These are phyloP conservation scores for Epichloe gansuensis DNA, from an alignment of 2,329 filamentous ascomycete species.

Conservation along the genomic window DNA sequence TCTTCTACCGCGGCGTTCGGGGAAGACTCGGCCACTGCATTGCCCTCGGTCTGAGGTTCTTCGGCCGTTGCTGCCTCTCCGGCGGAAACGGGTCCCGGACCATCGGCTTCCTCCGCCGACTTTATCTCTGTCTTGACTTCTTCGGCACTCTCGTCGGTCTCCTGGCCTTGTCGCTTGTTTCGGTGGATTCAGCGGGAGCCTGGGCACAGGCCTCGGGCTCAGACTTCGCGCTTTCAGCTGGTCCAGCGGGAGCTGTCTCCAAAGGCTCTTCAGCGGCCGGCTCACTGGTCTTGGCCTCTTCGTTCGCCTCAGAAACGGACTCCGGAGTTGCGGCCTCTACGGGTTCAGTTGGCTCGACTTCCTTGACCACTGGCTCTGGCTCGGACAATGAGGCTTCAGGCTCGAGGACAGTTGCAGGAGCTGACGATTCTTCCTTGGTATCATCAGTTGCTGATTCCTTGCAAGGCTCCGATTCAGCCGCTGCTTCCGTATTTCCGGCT, in stretches of 20 bases:
- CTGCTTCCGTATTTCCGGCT: not conserved
- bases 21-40: not conserved
- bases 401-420: not conserved
- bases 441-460: not conserved
- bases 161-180: not conserved
- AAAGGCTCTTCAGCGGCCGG: not conserved
- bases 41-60: not conserved
- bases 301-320: not conserved
- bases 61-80: constrained; percentile 1
- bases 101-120: constrained; percentile 1
- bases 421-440: not conserved
- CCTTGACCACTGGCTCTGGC: not conserved
- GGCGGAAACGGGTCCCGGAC: not conserved
- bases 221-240: not conserved
- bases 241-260: not conserved
- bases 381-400: not conserved
- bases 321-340: not conserved
- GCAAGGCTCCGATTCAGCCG: not conserved
- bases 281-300: not conserved
- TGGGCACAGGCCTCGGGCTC: not conserved
- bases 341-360: not conserved
- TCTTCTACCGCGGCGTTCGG: not conserved
- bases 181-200: not conserved
- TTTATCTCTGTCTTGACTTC: not conserved
- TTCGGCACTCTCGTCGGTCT: not conserved